Evolutionary conservation across 257 asterid species (phyloP).

Genomic region (Solanum ossicruentum): DNA sequence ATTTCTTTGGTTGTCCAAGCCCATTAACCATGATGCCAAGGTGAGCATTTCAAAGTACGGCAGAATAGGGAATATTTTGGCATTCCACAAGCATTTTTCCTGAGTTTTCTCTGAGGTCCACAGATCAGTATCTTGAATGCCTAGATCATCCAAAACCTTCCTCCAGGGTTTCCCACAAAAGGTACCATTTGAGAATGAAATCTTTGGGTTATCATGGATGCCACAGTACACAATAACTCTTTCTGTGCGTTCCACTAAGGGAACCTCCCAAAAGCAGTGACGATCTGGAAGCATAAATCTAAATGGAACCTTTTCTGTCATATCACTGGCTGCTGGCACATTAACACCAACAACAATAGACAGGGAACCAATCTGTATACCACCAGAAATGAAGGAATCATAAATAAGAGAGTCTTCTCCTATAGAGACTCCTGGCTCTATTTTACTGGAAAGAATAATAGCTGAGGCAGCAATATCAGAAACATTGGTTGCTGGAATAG

Average conservation of each 20-base stretch:
- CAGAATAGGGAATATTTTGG: constrained; percentile 69
- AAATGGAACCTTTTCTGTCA: constrained; percentile 22
- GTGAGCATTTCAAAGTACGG: constrained; percentile 67
- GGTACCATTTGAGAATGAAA: constrained; percentile 47
- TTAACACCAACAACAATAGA: constrained; percentile 75
- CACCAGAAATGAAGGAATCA: constrained; percentile 63
- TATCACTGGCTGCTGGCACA: constrained; percentile 29
- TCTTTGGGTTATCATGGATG: constrained; percentile 90
- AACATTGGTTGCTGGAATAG: constrained; percentile 77
- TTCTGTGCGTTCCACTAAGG: constrained; percentile 51
- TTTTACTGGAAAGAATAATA: constrained; percentile 70
- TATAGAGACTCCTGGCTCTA: constrained; percentile 72
- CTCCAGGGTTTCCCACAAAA: constrained; percentile 97
- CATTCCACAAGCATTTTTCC: constrained; percentile 87
- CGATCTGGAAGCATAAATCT: constrained; percentile 88
- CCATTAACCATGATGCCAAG: constrained; percentile 86
- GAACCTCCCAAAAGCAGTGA: constrained; percentile 99
- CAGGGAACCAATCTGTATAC: constrained; percentile 82
- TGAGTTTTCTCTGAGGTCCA: constrained; percentile 49
- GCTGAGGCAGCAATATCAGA: constrained; percentile 92
- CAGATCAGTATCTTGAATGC: constrained; percentile 57
- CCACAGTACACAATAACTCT: constrained; percentile 82
- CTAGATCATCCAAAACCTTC: constrained; percentile 60
- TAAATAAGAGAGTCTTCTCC: constrained; percentile 90
- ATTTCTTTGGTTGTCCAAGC: constrained; percentile 39